phyloP scores from a whole-genome alignment of 768 basidiomycete species.

The Serendipita sp. region DNA sequence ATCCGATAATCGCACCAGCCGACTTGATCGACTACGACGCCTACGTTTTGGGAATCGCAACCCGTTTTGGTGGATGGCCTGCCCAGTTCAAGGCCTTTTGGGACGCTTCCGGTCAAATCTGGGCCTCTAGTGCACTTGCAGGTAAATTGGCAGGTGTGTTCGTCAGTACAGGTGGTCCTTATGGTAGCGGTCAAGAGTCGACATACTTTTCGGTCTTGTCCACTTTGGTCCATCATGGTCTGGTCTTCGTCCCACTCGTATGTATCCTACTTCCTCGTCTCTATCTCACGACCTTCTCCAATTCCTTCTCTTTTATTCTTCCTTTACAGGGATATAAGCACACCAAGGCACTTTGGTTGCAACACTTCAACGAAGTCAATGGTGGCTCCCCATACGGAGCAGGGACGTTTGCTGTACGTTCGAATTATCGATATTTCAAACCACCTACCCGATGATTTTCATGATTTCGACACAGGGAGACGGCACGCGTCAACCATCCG shows the following conservation, averaged over 20 bases:
- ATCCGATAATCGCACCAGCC: conserved; percentile 45
- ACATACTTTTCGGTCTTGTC: conserved; percentile 26
- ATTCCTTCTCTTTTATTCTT: no score
- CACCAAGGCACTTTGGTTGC: not conserved
- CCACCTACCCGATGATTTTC: no score
- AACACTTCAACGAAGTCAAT: conserved; percentile 15
- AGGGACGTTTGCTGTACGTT: conserved; percentile 33
- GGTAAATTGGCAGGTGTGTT: conserved; percentile 68
- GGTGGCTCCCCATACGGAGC: conserved; percentile 64
- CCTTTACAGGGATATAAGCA: not conserved
- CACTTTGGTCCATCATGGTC: conserved; percentile 58
- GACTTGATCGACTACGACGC: conserved; percentile 48
- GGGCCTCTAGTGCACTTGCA: conserved; percentile 38
- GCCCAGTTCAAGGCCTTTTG: conserved; percentile 51
- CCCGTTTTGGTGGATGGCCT: conserved; percentile 67
- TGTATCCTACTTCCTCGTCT: not conserved
- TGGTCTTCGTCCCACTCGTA: conserved; percentile 18
- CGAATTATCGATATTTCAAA: not conserved
- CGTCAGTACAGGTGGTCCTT: conserved; percentile 52
- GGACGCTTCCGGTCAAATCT: conserved; percentile 56
- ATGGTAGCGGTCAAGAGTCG: conserved; percentile 37
- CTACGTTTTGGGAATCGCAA: conserved; percentile 60
- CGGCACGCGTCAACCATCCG: conserved; percentile 31
- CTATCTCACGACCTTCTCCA: no score
- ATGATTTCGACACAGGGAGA: conserved; percentile 10